Evolutionary conservation across 306 rosid species (phyloP).

Genomic region (Argentina anserina): DNA sequence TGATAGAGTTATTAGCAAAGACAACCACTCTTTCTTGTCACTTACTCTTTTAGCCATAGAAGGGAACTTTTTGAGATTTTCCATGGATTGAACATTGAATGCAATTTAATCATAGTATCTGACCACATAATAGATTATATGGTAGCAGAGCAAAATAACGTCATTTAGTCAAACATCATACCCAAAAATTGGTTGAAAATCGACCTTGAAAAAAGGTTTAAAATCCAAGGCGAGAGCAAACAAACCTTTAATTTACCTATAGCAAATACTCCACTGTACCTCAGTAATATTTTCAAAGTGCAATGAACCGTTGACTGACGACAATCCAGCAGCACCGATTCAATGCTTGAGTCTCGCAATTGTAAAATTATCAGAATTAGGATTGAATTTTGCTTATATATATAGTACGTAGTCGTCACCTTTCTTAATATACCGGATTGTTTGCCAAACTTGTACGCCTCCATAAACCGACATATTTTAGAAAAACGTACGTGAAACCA

Average conservation of each 20-base stretch:
- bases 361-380: too few relatives aligned
- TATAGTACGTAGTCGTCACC: background rate
- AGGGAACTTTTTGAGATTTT: background rate
- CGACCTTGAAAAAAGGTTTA: too few relatives aligned
- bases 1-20: too few relatives aligned
- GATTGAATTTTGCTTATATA: background rate
- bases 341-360: rapidly evolving
- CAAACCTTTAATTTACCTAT: too few relatives aligned
- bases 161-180: background rate
- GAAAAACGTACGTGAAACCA: background rate
- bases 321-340: background rate
- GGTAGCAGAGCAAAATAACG: background rate
- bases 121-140: background rate
- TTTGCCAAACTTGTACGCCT: background rate
- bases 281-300: background rate
- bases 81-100: background rate
- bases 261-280: background rate
- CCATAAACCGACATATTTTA: too few relatives aligned
- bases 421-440: background rate
- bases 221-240: too few relatives aligned
- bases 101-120: background rate
- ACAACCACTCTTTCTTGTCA: too few relatives aligned
- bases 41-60: background rate
- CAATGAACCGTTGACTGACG: background rate
- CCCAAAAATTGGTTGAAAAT: background rate